Base-by-base conservation (phyloP, 2,329 filamentous ascomycete genomes). In the Trichoderma sp. region DNA sequence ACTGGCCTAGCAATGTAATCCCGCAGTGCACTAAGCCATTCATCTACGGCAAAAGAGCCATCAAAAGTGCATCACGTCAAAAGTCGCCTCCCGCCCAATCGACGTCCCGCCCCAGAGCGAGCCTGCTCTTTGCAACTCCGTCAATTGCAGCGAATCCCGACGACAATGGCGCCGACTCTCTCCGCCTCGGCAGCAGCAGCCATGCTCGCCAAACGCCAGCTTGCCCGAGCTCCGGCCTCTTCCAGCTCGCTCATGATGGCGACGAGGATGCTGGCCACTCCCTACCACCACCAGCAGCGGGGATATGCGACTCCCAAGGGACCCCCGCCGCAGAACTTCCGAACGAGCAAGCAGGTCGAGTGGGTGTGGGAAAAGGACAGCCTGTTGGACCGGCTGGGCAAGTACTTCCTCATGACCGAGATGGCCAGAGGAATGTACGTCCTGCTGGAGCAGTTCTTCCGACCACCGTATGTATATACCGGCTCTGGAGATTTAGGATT, bases 381-480 rank as follows among this genome's bases (percentile, higher is more conserved):
- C 75, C 89, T 92, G 43, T 84, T 97, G 76, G 94, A 98, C 84
- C 92, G 91, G 82, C 87, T 94, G 74, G 94, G 93, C 77, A 96
- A 95, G 81, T 98, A 94, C 87, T 99, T 99, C 85, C 88, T 99
- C 81, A 85, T 98, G 87, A 91, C 93, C 68, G 96, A 99, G 88
- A 96, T 98, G 92, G 88, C 93, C 82, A 91, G 96, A 80, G 96
- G 96, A 83, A 98, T 99, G 96, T 99, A 98, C 81, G 91, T 99
- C 76, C 90, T 96, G 83, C 81, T 99, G 80, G 96, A 99, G 88
- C 95, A 99, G 86, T 99, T 92, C 89, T 98, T 99, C 87, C 88
- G 96, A 83, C 94, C 95, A 84, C 95, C 96, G 93, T 98, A 88
- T 88, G 94, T 94, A 36, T 43, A 28, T 43, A 55, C 0, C 59